Base-by-base conservation (phyloP, 306 rosid genomes). In the Mucuna pruriens region DNA sequence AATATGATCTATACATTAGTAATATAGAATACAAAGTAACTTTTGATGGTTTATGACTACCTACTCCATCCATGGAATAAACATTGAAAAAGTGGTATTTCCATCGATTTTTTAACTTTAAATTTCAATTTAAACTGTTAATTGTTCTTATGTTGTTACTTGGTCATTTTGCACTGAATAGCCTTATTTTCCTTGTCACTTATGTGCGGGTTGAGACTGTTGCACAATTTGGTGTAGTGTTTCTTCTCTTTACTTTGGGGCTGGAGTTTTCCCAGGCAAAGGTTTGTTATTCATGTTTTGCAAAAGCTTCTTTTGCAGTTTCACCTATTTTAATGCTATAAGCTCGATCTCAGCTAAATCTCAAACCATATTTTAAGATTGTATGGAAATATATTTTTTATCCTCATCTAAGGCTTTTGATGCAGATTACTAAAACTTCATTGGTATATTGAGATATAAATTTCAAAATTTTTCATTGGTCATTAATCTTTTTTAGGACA, bases 221-320 rank as follows among this genome's bases (percentile, higher is more conserved):
- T 82, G 99, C 99, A 61, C 99, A 96, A 75, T 96, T 96, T 85
- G 99, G 99, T 78, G 99, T 96, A 33, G 95, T 96, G 42, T 96
- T 96, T 87, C 99, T 96, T 76, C 97, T 96, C 80, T 96, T 96
- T 89, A 98, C 99, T 79, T 85, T 96, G 75, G 99, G 99, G 71
- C 91, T 96, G 81, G 98, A 96, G 87, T 96, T 96, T 87, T 96
- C 98, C 71, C 77, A 93, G 87, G 92, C 98, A 31, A 96, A 96
- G 99, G 99, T 93, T 82, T 79, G 79, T 65, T 55, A 46, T 76
- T 31, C 55, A 16, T 76, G 74, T 51, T 73, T 85, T 83, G 61
- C 71, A 71, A 71, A 20, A 46, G 61, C 67, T 51, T 58, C 40
- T 65, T 77, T 82, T 25, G 46, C 31, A 52, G 22, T 74, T 76